Evolutionary conservation across 176 grass and related monocot species (phyloP), one percentile per base, ranked within the genome.

Genomic region (Paspalum vaginatum): DNA sequence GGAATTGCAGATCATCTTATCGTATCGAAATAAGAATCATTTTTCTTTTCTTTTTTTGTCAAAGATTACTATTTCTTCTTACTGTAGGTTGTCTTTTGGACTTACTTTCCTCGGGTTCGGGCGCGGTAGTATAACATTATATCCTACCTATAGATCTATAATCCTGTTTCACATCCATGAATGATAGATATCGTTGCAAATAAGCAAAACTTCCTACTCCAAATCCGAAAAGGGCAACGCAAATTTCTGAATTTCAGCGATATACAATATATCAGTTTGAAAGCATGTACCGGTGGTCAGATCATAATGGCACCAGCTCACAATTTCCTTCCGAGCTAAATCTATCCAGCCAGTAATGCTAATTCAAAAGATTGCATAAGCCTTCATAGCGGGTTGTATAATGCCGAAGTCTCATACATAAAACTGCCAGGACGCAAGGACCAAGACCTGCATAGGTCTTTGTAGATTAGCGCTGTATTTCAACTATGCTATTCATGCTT

Each of bases 401-500:
- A 85, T 21, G 57, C 17, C 65, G 15, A 83, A 75, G 52, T 26
- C 75, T 56, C 46, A 44, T 52, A 10, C 13, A 55, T 32, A 22
- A 14, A 16, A 43, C 46, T 71, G 7, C 24, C 47, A 37, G 22
- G 46, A 51, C 32, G 32, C 27, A 52, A 50, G 48, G 1, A 26
- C 0, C 48, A 4, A 61, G 50, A 68, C 3, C 4, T 60, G 32
- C 21, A 68, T 25, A 58, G 25, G 17, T 70, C 38, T 11, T 22
- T 4, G 41, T 22, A 39, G 25, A 48, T 43, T 22, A 21, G 2
- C 24, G n/a, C 26, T 71, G 39, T 20, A 43, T 20, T 52, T 44
- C 9, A 10, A 51, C 7, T 22, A 21, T 61, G 58, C 61, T 86
- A 86, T 75, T 65, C 52, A 59, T 70, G 37, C 60, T 65, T 86